Percentiles rank a stretch among this genome's conserved stretches.
Conservation (phyloP, 2,329 filamentous ascomycete species). For the Pseudogymnoascus destructans region DNA sequence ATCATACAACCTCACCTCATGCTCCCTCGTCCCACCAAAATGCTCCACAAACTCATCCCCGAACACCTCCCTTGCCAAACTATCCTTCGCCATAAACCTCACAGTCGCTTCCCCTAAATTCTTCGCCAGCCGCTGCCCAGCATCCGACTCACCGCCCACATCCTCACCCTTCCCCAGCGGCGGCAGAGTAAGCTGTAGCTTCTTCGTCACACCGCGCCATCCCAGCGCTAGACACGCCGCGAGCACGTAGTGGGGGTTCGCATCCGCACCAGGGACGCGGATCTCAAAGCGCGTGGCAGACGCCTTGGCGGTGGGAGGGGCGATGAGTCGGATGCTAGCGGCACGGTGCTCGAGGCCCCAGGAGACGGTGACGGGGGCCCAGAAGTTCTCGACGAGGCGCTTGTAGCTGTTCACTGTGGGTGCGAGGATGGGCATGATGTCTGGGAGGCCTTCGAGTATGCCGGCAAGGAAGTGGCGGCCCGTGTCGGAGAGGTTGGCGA, state of each 20-base stretch:
- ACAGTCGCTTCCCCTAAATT: conserved; percentile 72
- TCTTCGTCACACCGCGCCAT: conserved; percentile 86
- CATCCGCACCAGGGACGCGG: conserved; percentile 84
- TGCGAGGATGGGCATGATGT: conserved; percentile 90
- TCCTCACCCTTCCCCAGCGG: conserved; percentile 78
- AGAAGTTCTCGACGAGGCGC: conserved; percentile 95
- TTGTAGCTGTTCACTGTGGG: conserved; percentile 98
- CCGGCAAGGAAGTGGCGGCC: conserved; percentile 90
- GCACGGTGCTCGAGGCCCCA: conserved; percentile 95
- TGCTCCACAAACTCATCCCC: conserved; percentile 94
- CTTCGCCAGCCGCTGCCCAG: conserved; percentile 69
- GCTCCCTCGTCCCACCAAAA: conserved; percentile 80
- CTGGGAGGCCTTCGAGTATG: conserved; percentile 73
- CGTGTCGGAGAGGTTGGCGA: conserved; percentile 70
- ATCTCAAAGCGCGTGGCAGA: conserved; percentile 88
- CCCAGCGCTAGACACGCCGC: conserved; percentile 77
- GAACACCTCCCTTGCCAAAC: conserved; percentile 85
- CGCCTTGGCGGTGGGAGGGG: conserved; percentile 71
- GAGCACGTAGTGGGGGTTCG: conserved; percentile 79
- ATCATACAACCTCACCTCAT: conserved; percentile 84
- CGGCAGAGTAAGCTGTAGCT: conserved; percentile 67
- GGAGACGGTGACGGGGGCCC: conserved; percentile 93
- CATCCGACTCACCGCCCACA: conserved; percentile 57
- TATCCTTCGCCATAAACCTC: conserved; percentile 62
- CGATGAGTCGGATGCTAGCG: conserved; percentile 79